phyloP scores from a whole-genome alignment of 805 yeast genomes.

The Candida ponderosae region DNA sequence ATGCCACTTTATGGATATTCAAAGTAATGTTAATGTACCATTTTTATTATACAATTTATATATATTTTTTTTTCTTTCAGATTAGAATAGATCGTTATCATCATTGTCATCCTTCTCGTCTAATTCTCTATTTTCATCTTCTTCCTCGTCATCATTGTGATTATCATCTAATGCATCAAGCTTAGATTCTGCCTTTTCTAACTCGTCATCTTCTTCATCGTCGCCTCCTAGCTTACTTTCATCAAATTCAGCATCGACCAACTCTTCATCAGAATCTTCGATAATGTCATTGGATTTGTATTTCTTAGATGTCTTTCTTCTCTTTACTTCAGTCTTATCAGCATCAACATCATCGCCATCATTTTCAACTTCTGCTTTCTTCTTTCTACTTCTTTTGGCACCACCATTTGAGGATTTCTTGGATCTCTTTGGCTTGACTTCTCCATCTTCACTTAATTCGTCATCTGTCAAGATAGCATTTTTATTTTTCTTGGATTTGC shows the following conservation, averaged over 20 bases:
- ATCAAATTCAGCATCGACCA: slow-evolving; percentile 13
- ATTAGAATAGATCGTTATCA: slow-evolving; percentile 10
- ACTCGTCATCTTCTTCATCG: slow-evolving; percentile 10
- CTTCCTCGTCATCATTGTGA: slow-evolving; percentile 10
- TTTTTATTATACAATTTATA: not conserved
- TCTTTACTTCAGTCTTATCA: slow-evolving; percentile 17
- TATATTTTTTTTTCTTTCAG: slow-evolving; percentile 3
- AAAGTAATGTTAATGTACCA: not conserved
- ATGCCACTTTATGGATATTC: not conserved
- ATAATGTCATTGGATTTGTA: slow-evolving; percentile 30
- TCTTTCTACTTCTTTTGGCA: slow-evolving; percentile 12
- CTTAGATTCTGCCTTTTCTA: slow-evolving; percentile 12
- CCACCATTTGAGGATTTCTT: slow-evolving; percentile 7
- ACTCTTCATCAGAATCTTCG: slow-evolving; percentile 36
- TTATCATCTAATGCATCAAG: slow-evolving; percentile 16
- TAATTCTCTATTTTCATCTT: slow-evolving; percentile 10
- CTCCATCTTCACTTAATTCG: slow-evolving; percentile 27
- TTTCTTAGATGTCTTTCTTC: slow-evolving; percentile 20
- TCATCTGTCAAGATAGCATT: slow-evolving; percentile 41
- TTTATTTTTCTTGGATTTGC: slow-evolving; percentile 25
- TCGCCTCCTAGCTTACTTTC: slow-evolving; percentile 8
- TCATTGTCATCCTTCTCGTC: slow-evolving; percentile 8
- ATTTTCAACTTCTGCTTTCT: slow-evolving; percentile 8
- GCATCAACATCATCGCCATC: slow-evolving; percentile 23
- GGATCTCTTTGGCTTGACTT: slow-evolving; percentile 13